A percentile compares a stretch with the other conserved stretches of the same genome.
phyloP scores from a whole-genome alignment of 345 rosid species.

The Salix exigua region DNA sequence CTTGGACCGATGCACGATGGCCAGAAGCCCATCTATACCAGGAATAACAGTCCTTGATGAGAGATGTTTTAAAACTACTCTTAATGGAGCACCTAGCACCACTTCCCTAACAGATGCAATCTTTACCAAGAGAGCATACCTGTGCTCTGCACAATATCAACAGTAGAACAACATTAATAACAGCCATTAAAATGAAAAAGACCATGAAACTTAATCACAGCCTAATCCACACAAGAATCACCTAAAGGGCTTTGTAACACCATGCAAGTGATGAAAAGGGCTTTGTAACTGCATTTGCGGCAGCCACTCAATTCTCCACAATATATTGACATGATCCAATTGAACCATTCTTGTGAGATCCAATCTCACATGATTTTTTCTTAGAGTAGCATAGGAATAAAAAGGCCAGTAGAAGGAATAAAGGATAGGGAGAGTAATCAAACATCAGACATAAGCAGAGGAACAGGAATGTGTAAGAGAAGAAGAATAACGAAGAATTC shows the following conservation, averaged over 20 bases:
- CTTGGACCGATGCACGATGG: conserved; percentile 88
- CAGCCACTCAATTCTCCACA: not conserved
- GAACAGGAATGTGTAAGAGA: not conserved
- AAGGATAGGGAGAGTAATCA: not conserved
- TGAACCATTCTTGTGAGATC: not conserved
- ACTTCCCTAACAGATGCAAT: conserved; percentile 90
- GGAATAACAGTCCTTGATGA: conserved; percentile 67
- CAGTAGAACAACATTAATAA: not conserved
- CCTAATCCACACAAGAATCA: not conserved
- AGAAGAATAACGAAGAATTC: not conserved
- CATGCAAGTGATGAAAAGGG: not conserved
- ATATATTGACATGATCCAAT: not conserved
- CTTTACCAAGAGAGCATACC: conserved; percentile 54
- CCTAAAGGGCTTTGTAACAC: not conserved
- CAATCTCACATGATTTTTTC: not conserved
- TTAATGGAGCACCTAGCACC: conserved; percentile 86
- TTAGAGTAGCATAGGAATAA: not conserved
- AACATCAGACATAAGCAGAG: not conserved
- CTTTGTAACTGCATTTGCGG: not conserved
- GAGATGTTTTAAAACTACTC: conserved; percentile 64
- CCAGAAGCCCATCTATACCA: conserved; percentile 51
- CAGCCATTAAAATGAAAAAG: not conserved
- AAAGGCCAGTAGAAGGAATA: not conserved
- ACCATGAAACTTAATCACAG: not conserved
- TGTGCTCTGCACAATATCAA: conserved; percentile 47